These are phyloP conservation scores for Immersiporthe knoxdaviesiana DNA, from an alignment of 2,329 filamentous ascomycete genomes.

Conservation along the genomic window DNA sequence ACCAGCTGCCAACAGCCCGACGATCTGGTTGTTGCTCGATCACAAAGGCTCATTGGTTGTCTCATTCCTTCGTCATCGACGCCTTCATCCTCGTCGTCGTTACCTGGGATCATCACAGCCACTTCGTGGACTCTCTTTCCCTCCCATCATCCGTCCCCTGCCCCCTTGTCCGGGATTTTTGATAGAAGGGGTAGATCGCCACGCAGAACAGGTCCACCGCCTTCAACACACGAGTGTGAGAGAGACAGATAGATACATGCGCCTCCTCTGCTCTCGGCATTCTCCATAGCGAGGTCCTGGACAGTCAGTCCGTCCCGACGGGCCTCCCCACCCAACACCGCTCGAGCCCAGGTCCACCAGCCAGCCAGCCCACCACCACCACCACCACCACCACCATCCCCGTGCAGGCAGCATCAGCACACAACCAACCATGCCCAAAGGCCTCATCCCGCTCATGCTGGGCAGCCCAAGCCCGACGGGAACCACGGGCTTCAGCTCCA, in stretches of 20 bases:
- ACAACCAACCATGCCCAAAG: slow-evolving; percentile 25
- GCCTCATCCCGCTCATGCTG: slow-evolving; percentile 29
- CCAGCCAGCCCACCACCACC: neutral
- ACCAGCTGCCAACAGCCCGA: neutral
- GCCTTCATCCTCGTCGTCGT: neutral
- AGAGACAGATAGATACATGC: neutral
- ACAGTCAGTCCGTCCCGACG: neutral
- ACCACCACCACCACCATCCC: no score
- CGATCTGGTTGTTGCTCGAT: neutral
- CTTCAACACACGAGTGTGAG: neutral
- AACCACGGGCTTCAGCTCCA: slow-evolving; percentile 42
- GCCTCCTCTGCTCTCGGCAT: neutral
- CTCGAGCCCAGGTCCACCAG: neutral
- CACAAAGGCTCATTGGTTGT: neutral
- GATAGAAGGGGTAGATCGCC: neutral
- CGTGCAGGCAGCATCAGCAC: neutral
- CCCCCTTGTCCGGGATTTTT: neutral
- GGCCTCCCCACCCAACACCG: neutral
- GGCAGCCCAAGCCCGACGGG: slow-evolving; percentile 30
- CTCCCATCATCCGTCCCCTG: neutral
- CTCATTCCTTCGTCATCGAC: neutral
- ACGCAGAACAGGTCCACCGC: neutral
- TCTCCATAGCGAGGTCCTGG: neutral
- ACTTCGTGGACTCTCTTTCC: neutral
- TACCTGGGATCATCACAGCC: neutral